These are phyloP conservation scores for Rhizopus stolonifer DNA, from an alignment of 371 early-diverging fungal genomes.

Conservation along the genomic window DNA sequence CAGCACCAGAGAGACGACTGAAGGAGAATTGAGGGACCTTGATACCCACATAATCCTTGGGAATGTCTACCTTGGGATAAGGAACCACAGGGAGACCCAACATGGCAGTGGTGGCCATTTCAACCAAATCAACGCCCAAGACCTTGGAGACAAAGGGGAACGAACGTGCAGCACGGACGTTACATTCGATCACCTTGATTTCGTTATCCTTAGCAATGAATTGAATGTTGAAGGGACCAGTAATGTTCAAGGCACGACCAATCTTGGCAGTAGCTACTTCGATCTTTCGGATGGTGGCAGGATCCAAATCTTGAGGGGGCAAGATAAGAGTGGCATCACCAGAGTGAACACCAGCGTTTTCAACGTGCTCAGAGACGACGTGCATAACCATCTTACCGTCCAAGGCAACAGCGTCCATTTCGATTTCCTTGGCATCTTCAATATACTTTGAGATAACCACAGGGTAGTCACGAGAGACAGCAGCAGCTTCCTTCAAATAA, in stretches of 20 bases:
- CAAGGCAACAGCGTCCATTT: constrained; percentile 93
- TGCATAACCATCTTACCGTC: constrained; percentile 88
- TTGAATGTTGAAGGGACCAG: constrained; percentile 98
- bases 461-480: constrained; percentile 90
- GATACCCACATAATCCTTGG: constrained; percentile 78
- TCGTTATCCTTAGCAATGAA: constrained; percentile 94
- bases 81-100: constrained; percentile 71
- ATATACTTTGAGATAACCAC: constrained; percentile 96
- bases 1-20: constrained; percentile 92
- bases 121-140: constrained; percentile 85
- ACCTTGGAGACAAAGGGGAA: constrained; percentile 97
- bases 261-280: constrained; percentile 86
- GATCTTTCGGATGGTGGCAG: constrained; percentile 85
- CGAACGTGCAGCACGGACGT: constrained; percentile 92
- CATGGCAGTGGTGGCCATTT: constrained; percentile 93
- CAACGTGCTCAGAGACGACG: constrained; percentile 92
- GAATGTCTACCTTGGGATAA: constrained; percentile 64
- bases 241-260: constrained; percentile 87
- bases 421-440: constrained; percentile 94
- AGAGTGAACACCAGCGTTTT: constrained; percentile 97
- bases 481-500: constrained; percentile 83
- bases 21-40: constrained; percentile 97
- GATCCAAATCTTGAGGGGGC: constrained; percentile 90
- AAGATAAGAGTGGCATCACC: constrained; percentile 95
- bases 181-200: constrained; percentile 97